Conservation (phyloP, 2,329 filamentous ascomycete genomes). For the Rugonectria rugulosa region DNA sequence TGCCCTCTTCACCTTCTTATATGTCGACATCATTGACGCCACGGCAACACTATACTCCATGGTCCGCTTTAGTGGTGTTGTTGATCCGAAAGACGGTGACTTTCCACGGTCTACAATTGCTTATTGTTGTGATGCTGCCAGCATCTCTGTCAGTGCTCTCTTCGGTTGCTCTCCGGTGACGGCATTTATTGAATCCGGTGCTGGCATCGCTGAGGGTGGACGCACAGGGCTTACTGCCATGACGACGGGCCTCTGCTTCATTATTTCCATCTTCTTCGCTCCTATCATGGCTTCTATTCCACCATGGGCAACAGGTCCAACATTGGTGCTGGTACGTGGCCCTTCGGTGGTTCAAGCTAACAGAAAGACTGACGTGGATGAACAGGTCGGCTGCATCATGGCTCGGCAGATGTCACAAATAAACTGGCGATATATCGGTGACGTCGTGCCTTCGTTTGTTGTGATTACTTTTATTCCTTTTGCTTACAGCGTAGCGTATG, state of each 20-base stretch:
- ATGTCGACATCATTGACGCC: conserved; percentile 76
- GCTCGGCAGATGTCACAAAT: conserved; percentile 76
- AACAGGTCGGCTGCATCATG: conserved; percentile 78
- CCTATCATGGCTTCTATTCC: conserved; percentile 76
- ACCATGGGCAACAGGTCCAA: conserved; percentile 78
- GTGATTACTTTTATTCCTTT: conserved; percentile 84
- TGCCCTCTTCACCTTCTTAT: conserved; percentile 76
- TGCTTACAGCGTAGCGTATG: conserved; percentile 83
- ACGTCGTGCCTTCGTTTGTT: conserved; percentile 80
- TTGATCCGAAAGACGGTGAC: conserved; percentile 69
- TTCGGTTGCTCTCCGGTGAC: conserved; percentile 73
- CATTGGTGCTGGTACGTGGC: conserved; percentile 65
- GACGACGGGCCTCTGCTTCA: conserved; percentile 69
- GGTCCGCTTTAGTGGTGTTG: conserved; percentile 71
- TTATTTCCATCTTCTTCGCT: conserved; percentile 73
- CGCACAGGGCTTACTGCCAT: conserved; percentile 74
- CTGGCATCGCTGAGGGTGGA: conserved; percentile 74
- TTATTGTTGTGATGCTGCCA: conserved; percentile 71
- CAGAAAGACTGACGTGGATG: too few relatives aligned
- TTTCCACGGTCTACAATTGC: conserved; percentile 83
- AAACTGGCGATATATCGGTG: conserved; percentile 83
- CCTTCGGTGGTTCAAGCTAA: too few relatives aligned
- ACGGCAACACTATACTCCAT: conserved; percentile 77
- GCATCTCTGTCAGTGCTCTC: conserved; percentile 71
- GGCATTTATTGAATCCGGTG: conserved; percentile 74